Conservation (phyloP, 495 filamentous ascomycete species). For the Parathielavia hyrcaniae region DNA sequence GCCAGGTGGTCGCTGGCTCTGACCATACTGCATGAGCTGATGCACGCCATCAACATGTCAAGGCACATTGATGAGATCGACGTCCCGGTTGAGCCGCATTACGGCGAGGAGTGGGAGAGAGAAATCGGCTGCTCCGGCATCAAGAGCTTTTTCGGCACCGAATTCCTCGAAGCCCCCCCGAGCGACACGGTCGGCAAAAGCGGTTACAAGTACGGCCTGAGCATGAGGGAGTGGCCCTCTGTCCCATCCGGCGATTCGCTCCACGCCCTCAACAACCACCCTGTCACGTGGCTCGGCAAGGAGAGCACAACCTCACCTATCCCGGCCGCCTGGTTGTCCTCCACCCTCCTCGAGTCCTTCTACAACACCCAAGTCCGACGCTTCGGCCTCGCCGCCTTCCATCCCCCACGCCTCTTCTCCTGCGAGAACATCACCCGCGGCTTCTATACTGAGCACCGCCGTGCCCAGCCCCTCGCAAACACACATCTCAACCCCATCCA, state of each 20-base stretch:
- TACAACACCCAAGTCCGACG: background rate
- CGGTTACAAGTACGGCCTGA: slow-evolving; percentile 3
- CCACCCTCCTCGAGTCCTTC: slow-evolving; percentile 8
- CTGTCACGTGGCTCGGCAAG: background rate
- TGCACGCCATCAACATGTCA: slow-evolving; percentile 2
- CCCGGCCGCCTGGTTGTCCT: slow-evolving; percentile 1
- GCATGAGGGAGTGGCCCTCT: background rate
- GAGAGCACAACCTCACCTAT: background rate
- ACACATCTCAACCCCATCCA: background rate
- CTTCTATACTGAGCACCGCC: background rate
- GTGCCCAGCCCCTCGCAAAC: background rate
- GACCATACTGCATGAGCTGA: slow-evolving; percentile 7
- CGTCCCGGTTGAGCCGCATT: background rate
- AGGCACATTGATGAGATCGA: background rate
- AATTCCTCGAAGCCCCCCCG: background rate
- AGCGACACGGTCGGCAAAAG: background rate
- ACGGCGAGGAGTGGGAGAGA: background rate
- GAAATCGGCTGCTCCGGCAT: slow-evolving; percentile 5
- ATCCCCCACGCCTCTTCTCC: background rate
- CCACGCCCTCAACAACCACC: background rate
- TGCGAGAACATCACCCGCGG: background rate
- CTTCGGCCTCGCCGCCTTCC: background rate
- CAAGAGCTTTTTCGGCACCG: slow-evolving; percentile 2
- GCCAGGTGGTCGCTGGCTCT: background rate
- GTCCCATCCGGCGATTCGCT: background rate